Conservation (phyloP, 257 asterid genomes). For the Mentha longifolia region DNA sequence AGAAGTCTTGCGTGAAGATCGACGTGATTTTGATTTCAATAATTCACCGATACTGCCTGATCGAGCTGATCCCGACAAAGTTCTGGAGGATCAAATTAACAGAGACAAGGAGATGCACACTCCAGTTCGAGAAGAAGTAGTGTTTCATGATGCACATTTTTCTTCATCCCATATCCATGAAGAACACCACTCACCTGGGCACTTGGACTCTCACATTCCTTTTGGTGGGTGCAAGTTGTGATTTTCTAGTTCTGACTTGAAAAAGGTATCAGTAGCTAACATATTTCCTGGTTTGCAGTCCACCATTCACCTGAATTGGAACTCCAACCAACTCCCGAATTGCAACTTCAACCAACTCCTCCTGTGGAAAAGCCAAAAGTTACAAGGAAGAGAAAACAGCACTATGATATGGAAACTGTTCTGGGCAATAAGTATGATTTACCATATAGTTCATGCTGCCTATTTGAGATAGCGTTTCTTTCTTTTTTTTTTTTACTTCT, state of each 20-base stretch:
- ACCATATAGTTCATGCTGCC: constrained; percentile 7
- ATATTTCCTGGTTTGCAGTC: constrained; percentile 39
- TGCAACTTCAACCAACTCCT: constrained; percentile 58
- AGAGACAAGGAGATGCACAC: constrained; percentile 46
- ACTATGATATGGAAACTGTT: constrained; percentile 50
- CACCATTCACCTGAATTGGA: constrained; percentile 54
- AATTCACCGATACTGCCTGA: constrained; percentile 51
- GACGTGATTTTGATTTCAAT: constrained; percentile 41
- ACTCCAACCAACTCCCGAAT: constrained; percentile 56
- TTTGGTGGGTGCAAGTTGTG: constrained; percentile 53
- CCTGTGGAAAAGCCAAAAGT: constrained; percentile 50
- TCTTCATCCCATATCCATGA: constrained; percentile 46
- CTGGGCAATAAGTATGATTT: constrained; percentile 63
- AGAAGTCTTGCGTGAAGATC: constrained; percentile 65
- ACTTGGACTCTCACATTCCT: constrained; percentile 36
- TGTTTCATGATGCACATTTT: constrained; percentile 43
- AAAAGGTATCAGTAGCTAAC: not conserved
- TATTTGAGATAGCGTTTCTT: constrained; percentile 9
- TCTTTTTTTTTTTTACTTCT: no score
- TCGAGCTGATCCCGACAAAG: constrained; percentile 60
- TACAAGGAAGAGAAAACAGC: constrained; percentile 58
- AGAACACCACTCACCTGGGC: constrained; percentile 43
- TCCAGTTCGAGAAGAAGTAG: constrained; percentile 45
- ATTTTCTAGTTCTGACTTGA: not conserved
- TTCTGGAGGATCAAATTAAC: constrained; percentile 60